These are phyloP conservation scores for Nakazawaea wickerhamii DNA, from an alignment of 805 yeast species.

Conservation along the genomic window DNA sequence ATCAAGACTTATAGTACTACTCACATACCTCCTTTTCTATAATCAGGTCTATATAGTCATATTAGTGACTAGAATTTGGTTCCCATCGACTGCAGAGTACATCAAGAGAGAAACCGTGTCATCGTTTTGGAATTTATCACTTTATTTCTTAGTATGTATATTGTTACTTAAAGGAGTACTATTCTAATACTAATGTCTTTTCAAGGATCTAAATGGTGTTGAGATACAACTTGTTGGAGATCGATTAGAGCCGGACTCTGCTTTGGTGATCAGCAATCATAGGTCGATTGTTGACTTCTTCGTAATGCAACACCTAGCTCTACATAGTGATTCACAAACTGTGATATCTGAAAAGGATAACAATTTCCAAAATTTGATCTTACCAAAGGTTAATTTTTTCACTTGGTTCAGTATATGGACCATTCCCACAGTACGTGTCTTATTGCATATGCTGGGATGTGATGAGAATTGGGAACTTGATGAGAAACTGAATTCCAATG, in stretches of 20 bases:
- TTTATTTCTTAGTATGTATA: slow-evolving; percentile 25
- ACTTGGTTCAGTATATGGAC: slow-evolving; percentile 67
- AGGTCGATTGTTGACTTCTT: slow-evolving; percentile 62
- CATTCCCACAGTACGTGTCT: slow-evolving; percentile 47
- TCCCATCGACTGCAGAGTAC: slow-evolving; percentile 19
- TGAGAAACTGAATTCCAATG: slow-evolving; percentile 26
- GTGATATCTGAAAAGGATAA: slow-evolving; percentile 10
- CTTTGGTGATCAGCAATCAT: slow-evolving; percentile 46
- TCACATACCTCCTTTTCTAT: slow-evolving; percentile 17
- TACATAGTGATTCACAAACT: too few relatives aligned
- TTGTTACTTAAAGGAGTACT: too few relatives aligned
- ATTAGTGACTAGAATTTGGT: slow-evolving; percentile 12
- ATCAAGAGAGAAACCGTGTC: slow-evolving; percentile 19
- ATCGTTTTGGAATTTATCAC: slow-evolving; percentile 27
- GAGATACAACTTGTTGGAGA: slow-evolving; percentile 39
- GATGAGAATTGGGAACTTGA: slow-evolving; percentile 72
- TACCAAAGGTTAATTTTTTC: slow-evolving; percentile 52
- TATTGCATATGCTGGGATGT: slow-evolving; percentile 42
- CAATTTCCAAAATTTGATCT: slow-evolving; percentile 21
- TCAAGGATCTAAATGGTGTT: slow-evolving; percentile 32
- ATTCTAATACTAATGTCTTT: too few relatives aligned
- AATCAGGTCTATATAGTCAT: slow-evolving; percentile 21
- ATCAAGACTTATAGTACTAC: slow-evolving; percentile 17
- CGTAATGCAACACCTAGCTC: slow-evolving; percentile 40
- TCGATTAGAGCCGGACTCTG: slow-evolving; percentile 30